These are phyloP conservation scores for Aegilops bicornis DNA, from an alignment of 176 grass and related monocot genomes.

Conservation along the genomic window DNA sequence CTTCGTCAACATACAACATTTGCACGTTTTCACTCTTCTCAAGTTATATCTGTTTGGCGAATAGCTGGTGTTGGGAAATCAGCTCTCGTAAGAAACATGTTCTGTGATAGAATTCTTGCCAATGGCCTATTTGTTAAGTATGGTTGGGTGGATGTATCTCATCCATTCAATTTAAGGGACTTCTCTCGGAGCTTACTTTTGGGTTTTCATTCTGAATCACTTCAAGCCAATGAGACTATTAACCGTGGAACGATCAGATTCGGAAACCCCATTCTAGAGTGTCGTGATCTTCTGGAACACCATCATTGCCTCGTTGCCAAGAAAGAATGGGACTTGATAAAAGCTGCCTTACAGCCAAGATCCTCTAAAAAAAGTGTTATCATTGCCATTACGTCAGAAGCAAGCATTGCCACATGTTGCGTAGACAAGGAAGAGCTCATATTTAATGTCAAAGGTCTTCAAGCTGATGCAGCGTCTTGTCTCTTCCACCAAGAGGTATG, in stretches of 20 bases:
- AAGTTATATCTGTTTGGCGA: too few relatives aligned
- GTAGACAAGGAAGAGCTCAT: background rate
- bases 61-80: too few relatives aligned
- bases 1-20: too few relatives aligned
- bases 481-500: background rate
- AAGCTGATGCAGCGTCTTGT: background rate
- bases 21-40: too few relatives aligned
- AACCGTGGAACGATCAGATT: too few relatives aligned
- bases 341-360: too few relatives aligned
- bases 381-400: background rate
- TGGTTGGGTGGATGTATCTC: background rate
- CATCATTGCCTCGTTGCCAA: background rate
- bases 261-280: background rate
- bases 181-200: background rate
- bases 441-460: background rate
- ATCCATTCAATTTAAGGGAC: background rate
- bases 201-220: background rate
- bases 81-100: background rate
- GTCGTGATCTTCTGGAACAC: background rate
- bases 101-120: background rate
- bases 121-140: background rate
- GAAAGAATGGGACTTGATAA: background rate
- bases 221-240: too few relatives aligned
- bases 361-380: background rate
- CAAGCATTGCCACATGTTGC: background rate